Evolutionary conservation across 768 basidiomycete species (phyloP).

Genomic region (Lactifluus rugatus): DNA sequence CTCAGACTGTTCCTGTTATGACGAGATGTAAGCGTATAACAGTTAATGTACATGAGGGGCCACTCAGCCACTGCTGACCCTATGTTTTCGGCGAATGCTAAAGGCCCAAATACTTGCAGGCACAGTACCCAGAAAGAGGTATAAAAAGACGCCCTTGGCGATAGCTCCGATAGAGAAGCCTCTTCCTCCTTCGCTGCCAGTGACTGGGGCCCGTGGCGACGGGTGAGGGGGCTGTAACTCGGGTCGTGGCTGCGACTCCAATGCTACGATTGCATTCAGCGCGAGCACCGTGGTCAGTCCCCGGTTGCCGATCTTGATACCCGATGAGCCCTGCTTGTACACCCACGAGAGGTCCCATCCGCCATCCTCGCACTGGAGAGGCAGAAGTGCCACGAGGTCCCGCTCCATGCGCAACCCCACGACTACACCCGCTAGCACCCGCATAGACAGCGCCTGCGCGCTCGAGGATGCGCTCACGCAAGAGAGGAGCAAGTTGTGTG

Average conservation of each 20-base stretch:
- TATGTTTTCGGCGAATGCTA: too few species aligned
- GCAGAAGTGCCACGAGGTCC: conserved; percentile 37
- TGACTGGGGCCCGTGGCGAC: too few species aligned
- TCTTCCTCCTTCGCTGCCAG: too few species aligned
- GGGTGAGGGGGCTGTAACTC: too few species aligned
- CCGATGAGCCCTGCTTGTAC: conserved; percentile 43
- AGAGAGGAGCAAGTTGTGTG: conserved; percentile 29
- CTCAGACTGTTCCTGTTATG: too few species aligned
- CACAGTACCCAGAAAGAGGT: too few species aligned
- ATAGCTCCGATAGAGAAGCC: too few species aligned
- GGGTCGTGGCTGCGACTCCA: conserved; percentile 4
- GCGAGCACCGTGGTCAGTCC: conserved; percentile 47
- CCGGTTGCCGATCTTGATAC: conserved; percentile 42
- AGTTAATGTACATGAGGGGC: too few species aligned
- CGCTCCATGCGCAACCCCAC: conserved; percentile 35
- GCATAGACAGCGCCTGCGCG: conserved; percentile 48
- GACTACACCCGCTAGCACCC: conserved; percentile 36
- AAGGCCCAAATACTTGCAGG: too few species aligned
- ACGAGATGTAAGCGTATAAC: too few species aligned
- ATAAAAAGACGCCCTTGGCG: too few species aligned
- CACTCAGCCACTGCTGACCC: too few species aligned
- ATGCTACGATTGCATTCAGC: conserved; percentile 37
- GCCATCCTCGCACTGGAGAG: conserved; percentile 46
- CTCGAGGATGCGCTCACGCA: conserved; percentile 39
- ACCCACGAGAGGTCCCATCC: conserved; percentile 48